Evolutionary conservation across 495 filamentous ascomycete species (phyloP), one percentile per base, ranked within the genome.

Genomic region (Penicillium bialowiezense): DNA sequence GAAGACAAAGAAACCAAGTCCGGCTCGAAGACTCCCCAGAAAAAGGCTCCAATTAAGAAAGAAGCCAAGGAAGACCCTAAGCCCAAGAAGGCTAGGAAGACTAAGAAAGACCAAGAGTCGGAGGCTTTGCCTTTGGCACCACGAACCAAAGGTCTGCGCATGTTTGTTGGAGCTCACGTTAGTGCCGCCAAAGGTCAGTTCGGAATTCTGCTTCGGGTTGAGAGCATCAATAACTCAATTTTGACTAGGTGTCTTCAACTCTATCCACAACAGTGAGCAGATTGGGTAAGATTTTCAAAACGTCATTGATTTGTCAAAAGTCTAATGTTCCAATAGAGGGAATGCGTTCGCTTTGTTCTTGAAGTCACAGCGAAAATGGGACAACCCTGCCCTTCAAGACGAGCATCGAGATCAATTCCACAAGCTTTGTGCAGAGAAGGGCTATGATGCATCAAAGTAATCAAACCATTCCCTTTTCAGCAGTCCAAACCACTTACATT

Each of bases 281-380:
- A 90, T 96, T 51, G 91, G 81, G 78, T 80, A 56, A 52, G 51
- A n/a, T n/a, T 31, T 10, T 3, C 3, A 32, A 13, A 0, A 19
- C 21, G 3, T 42, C 8, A 13, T 35, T n/a, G 1, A 15, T 13
- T 9, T 26, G 8, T 6, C 20, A 38, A 15, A n/a, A 10, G 41
- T 56, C 62, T 23, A 33, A 44, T 44, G 36, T 29, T 14, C 19
- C 7, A 18, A 40, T 23, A 83, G 91, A 46, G 90, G 85, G 18
- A 98, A 98, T 60, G 82, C 91, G 17, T 93, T 97, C 53, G 93
- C 93, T 12, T 69, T 97, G 17, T 98, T 98, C 68, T 78, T 97
- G 47, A 97, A 97, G 63, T 93, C 88, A 0, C 95, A 97, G 63
- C 82, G 89, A 33, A 97, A 95, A 72, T 98, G 93, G 93, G 72